Evolutionary conservation across 148 eudicot species (phyloP), one percentile per base, ranked within the genome.

Genomic region (Bassia scoparia): DNA sequence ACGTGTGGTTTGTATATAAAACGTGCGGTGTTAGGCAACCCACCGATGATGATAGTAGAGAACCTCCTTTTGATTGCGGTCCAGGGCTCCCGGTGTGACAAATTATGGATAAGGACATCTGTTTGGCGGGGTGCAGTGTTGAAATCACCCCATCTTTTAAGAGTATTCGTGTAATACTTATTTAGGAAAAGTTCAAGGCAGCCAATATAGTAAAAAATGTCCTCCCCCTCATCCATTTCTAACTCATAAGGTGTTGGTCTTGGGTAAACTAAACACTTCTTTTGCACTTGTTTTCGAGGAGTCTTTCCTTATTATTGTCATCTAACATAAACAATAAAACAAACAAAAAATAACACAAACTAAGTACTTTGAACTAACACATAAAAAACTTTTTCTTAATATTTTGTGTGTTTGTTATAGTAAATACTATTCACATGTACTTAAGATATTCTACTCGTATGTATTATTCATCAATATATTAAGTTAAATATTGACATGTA

Each of bases 321-420:
- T 46, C 50, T 46, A 46, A 46, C 18, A 46, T 46, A 14, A 14
- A 46, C 18, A 13, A 46, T 46, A 2, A 13, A 46, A 46, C 12
- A 46, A 3, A 46, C 12, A 46, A 46, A 14, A 46, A 46, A 4
- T 14, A 14, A 18, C 18, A 46, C 17, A 85, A 84, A 78, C n/a
- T n/a, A n/a, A n/a, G n/a, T n/a, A n/a, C n/a, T n/a, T n/a, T n/a
- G n/a, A n/a, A n/a, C n/a, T n/a, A n/a, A n/a, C n/a, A n/a, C n/a
- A n/a, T n/a, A n/a, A n/a, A n/a, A n/a, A n/a, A n/a, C n/a, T n/a
- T n/a, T n/a, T n/a, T n/a, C n/a, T n/a, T n/a, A n/a, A n/a, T n/a
- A n/a, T n/a, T n/a, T n/a, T n/a, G n/a, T n/a, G n/a, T n/a, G n/a
- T n/a, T n/a, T n/a, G n/a, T n/a, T n/a, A n/a, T n/a, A n/a, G n/a